A percentile compares a stretch with the other conserved stretches of the same genome.
phyloP scores from a whole-genome alignment of 2,329 filamentous ascomycete genomes.

The Fusarium oligoseptatum region DNA sequence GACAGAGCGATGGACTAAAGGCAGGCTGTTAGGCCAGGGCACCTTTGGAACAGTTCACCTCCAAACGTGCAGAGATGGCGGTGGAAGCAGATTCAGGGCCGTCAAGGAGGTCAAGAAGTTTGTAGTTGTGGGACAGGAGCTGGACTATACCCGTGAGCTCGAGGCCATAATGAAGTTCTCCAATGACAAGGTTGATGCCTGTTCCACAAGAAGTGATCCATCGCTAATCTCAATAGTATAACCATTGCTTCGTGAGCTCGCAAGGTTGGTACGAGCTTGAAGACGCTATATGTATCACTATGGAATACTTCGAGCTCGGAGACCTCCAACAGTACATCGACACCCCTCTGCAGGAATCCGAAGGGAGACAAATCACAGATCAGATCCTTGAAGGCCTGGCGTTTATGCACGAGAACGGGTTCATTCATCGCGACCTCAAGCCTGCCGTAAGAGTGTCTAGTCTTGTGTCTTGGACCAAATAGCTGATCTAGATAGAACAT shows the following conservation, averaged over 20 bases:
- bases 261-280: neutral
- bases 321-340: neutral
- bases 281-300: neutral
- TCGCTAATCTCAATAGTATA: neutral
- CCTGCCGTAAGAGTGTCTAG: neutral
- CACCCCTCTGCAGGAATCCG: neutral
- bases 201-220: neutral
- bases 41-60: neutral
- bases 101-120: constrained; percentile 1
- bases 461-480: neutral
- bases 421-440: neutral
- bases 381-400: neutral
- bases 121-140: neutral
- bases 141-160: neutral
- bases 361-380: neutral
- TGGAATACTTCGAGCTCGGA: neutral
- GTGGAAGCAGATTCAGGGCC: neutral
- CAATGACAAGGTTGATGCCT: neutral
- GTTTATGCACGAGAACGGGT: neutral
- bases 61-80: neutral
- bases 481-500: neutral
- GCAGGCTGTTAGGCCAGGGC: neutral
- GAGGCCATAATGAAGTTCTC: neutral
- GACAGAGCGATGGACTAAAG: neutral
- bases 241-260: neutral